Evolutionary conservation across 805 yeast species (phyloP).

Genomic region (Spencermartinsiella europaea): DNA sequence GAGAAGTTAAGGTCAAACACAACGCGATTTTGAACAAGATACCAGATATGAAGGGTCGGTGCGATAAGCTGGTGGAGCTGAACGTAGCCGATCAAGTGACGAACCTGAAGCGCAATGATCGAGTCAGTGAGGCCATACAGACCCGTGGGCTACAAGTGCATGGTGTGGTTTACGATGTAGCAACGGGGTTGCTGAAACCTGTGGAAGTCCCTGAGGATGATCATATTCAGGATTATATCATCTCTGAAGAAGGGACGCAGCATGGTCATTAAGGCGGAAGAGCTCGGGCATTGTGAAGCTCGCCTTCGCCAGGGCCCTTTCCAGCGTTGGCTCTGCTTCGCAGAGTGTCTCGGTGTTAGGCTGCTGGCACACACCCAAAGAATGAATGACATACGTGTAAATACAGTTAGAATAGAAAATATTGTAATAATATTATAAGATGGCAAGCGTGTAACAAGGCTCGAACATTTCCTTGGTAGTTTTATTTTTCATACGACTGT

Average conservation of each 20-base stretch:
- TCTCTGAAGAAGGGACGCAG: not conserved
- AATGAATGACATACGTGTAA: too few species aligned
- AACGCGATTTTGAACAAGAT: constrained; percentile 45
- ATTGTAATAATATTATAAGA: too few species aligned
- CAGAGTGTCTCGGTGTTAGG: too few species aligned
- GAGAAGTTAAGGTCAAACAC: constrained; percentile 63
- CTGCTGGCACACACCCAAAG: too few species aligned
- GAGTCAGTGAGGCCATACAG: constrained; percentile 60
- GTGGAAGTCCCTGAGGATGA: constrained; percentile 29
- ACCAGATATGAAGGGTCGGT: constrained; percentile 48
- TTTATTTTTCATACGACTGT: too few species aligned
- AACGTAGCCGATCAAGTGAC: constrained; percentile 71
- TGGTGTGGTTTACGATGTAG: constrained; percentile 82
- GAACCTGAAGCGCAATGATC: constrained; percentile 55
- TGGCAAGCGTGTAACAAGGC: too few species aligned
- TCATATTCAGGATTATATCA: not conserved
- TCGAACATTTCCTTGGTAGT: too few species aligned
- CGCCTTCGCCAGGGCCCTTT: too few species aligned
- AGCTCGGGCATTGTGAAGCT: too few species aligned
- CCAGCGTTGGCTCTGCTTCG: too few species aligned
- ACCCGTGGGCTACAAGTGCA: constrained; percentile 65
- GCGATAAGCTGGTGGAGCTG: constrained; percentile 57
- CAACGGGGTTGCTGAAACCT: constrained; percentile 56
- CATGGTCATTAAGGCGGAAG: too few species aligned
- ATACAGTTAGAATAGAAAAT: too few species aligned